Conservation (phyloP, 2,329 filamentous ascomycete genomes). For the Monosporascus sp. region DNA sequence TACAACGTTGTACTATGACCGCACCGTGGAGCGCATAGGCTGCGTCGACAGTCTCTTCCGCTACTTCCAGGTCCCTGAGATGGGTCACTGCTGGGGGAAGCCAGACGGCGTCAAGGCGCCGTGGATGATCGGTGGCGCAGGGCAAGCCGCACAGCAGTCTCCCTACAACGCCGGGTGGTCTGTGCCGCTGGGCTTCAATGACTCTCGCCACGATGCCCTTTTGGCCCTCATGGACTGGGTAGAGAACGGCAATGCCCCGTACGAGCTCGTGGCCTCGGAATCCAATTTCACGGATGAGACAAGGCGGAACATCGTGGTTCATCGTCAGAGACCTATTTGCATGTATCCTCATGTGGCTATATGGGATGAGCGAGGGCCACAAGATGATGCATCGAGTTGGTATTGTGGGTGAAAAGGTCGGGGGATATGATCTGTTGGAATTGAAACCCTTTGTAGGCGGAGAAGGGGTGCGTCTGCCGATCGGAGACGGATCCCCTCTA, state of each 20-base stretch:
- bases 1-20: conserved; percentile 23
- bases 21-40: conserved; percentile 20
- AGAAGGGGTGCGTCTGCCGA: too few relatives aligned
- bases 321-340: conserved; percentile 38
- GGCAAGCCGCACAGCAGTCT: conserved; percentile 22
- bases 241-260: conserved; percentile 18
- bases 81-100: conserved; percentile 35
- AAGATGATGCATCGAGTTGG: conserved; percentile 28
- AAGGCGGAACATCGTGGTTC: conserved; percentile 23
- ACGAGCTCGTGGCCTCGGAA: conserved; percentile 23
- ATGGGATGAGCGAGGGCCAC: conserved; percentile 28
- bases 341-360: conserved; percentile 24
- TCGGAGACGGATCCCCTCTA: neutral
- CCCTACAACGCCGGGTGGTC: conserved; percentile 23
- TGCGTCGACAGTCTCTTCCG: conserved; percentile 40
- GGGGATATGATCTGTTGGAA: neutral
- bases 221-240: conserved; percentile 27
- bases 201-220: conserved; percentile 21
- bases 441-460: too few relatives aligned
- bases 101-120: conserved; percentile 21
- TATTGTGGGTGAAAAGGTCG: conserved; percentile 17
- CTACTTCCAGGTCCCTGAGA: conserved; percentile 41
- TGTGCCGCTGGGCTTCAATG: conserved; percentile 20
- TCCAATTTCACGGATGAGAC: conserved; percentile 21
- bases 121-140: conserved; percentile 24